Conservation (phyloP, 2,329 filamentous ascomycete species). For the Nemania diffusa region DNA sequence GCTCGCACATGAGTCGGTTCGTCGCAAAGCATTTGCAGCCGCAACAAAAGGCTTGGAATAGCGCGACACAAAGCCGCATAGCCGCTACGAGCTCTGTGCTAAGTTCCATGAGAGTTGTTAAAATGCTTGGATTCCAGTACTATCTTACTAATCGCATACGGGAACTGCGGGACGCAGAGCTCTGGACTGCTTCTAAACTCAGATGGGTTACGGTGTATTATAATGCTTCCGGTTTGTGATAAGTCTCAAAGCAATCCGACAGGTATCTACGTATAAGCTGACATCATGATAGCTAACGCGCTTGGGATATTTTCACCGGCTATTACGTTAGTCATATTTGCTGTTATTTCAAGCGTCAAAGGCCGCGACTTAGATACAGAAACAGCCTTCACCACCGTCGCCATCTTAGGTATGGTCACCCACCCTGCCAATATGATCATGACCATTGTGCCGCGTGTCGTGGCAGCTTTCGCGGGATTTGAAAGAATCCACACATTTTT, state of each 20-base stretch:
- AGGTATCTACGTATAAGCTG: neutral
- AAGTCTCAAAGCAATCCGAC: neutral
- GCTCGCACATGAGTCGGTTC: conserved; percentile 54
- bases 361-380: conserved; percentile 47
- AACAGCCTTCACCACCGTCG: conserved; percentile 55
- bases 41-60: conserved; percentile 54
- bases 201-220: conserved; percentile 56
- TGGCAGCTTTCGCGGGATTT: conserved; percentile 50
- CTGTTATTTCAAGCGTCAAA: conserved; percentile 40
- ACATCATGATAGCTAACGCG: conserved; percentile 51
- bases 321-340: conserved; percentile 52
- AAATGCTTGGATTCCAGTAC: conserved; percentile 52
- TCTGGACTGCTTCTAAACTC: conserved; percentile 48
- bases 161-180: conserved; percentile 48
- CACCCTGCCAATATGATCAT: conserved; percentile 58
- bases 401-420: conserved; percentile 53
- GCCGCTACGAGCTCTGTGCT: conserved; percentile 51
- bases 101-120: conserved; percentile 53
- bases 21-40: conserved; percentile 51
- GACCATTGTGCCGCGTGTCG: conserved; percentile 52
- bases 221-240: conserved; percentile 53
- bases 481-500: conserved; percentile 54
- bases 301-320: conserved; percentile 56
- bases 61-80: conserved; percentile 54
- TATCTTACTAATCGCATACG: conserved; percentile 41